Base-by-base conservation (phyloP, 768 basidiomycete genomes). In the Obba rivulosa region DNA sequence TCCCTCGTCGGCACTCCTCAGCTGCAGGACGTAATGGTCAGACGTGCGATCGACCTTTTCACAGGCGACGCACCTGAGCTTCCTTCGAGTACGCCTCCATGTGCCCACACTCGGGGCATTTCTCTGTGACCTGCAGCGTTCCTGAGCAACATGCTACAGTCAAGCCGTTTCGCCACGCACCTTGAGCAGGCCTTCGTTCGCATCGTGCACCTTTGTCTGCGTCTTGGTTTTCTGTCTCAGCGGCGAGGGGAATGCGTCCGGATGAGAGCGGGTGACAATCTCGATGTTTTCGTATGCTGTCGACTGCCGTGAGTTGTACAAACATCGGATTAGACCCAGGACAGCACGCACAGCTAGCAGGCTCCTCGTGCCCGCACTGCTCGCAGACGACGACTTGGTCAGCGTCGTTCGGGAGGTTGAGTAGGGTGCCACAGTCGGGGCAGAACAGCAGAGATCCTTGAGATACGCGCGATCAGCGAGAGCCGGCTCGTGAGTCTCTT, bases 401-500 rank as follows among this genome's bases (percentile, higher is more conserved):
- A 38, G 84, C 81, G 39, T 84, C 85, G 57, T 71, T 71, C 0
- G 96, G 96, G 18, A 92, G 68, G 54, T 84, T 80, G 13, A 98
- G 82, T 34, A 99, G 72, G 1, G 91, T 95, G 13, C 92, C 92
- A 56, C 96, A 99, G 50, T 81, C 75, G 1, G 92, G 91, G 69
- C 96, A 99, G 69, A 99, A 98, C 35, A 98, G 72, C 21, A 98
- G 74, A 1, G 93, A 94, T 45, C 95, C 96, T 87, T 34, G 40
- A 31, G 28, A 31, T 31, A 7, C 7, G 28, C 28, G 5, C 28
- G 28, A 31, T 31, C 28, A 31, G 28, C 28, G 39, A 14, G 43
- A 31, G 37, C 16, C n/a, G 8, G 9, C 46, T 17, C 23, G 45
- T 34, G 13, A 22, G 23, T 45, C 4, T 43, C 20, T 18, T 9